phyloP scores from a whole-genome alignment of 2,329 filamentous ascomycete genomes.

The Cryphonectria radicalis region DNA sequence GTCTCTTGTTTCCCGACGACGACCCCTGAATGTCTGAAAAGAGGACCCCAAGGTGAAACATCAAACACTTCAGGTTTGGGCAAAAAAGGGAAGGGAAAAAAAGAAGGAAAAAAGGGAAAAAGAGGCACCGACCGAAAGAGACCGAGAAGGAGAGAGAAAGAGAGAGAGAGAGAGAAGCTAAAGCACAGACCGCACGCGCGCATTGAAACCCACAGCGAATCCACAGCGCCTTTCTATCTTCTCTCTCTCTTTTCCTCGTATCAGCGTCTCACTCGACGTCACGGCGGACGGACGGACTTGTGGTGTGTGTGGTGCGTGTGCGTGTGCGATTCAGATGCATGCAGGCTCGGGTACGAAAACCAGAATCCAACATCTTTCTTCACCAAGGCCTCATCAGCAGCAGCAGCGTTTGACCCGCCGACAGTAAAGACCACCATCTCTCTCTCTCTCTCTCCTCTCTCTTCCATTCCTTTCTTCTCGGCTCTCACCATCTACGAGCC shows the following conservation, averaged over 20 bases:
- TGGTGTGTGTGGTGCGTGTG: not conserved
- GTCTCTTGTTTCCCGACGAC: not conserved
- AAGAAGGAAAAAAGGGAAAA: no score
- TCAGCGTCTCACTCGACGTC: not conserved
- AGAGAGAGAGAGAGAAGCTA: not conserved
- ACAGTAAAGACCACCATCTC: not conserved
- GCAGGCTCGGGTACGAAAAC: not conserved
- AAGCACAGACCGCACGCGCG: constrained; percentile 5
- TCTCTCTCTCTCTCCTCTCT: not conserved
- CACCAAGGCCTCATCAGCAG: not conserved
- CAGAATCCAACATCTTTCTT: not conserved
- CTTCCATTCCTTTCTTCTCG: not conserved
- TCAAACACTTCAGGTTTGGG: constrained; percentile 22
- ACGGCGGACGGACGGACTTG: not conserved
- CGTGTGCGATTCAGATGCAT: not conserved
- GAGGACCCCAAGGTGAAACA: constrained; percentile 20
- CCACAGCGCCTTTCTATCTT: not conserved
- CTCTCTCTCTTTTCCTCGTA: not conserved
- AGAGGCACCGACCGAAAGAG: not conserved
- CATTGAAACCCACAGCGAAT: not conserved
- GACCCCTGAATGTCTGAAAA: constrained; percentile 13
- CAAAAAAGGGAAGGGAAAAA: not conserved
- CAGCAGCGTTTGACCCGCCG: not conserved
- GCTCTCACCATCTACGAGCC: not conserved
- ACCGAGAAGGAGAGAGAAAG: not conserved